Conservation (phyloP, 148 eudicot genomes). For the Chenopodium album region DNA sequence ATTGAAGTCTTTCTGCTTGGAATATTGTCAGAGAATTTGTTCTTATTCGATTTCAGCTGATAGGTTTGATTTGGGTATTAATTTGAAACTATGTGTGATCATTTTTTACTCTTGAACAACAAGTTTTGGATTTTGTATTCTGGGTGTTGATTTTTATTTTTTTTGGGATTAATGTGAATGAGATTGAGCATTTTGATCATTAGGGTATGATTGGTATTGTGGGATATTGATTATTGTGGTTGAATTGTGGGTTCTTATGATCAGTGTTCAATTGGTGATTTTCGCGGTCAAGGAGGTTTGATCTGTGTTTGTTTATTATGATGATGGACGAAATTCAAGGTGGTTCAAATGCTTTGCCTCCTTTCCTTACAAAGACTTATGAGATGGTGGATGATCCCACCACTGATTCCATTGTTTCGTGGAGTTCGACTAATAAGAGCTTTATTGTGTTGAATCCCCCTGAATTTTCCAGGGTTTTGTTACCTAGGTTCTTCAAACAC, state of each 20-base stretch:
- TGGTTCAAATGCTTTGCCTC: slow-evolving; percentile 69
- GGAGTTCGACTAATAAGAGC: slow-evolving; percentile 71
- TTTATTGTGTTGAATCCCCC: slow-evolving; percentile 79
- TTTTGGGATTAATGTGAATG: slow-evolving; percentile 4
- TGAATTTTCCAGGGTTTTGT: slow-evolving; percentile 60
- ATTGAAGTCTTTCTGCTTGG: slow-evolving; percentile 18
- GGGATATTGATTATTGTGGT: slow-evolving; percentile 14
- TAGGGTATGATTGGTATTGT: slow-evolving; percentile 8
- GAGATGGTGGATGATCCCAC: slow-evolving; percentile 91
- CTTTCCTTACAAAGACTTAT: slow-evolving; percentile 76
- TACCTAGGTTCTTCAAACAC: slow-evolving; percentile 88
- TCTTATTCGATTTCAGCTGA: slow-evolving; percentile 21
- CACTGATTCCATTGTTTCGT: slow-evolving; percentile 59
- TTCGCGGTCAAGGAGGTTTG: slow-evolving; percentile 18
- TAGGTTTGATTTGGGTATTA: slow-evolving; percentile 3
- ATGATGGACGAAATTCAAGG: slow-evolving; percentile 72
- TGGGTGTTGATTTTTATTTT: slow-evolving; percentile 13
- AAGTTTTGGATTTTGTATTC: background rate
- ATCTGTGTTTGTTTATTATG: slow-evolving; percentile 18
- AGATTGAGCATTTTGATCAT: background rate
- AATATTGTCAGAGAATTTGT: slow-evolving; percentile 17
- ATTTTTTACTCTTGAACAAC: background rate
- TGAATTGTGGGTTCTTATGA: slow-evolving; percentile 14
- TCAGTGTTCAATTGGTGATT: slow-evolving; percentile 22
- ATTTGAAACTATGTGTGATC: background rate